Evolutionary conservation across 2,329 filamentous ascomycete genomes (phyloP), one percentile per base, ranked within the genome.

Genomic region (Sarocladiaceae sp.): DNA sequence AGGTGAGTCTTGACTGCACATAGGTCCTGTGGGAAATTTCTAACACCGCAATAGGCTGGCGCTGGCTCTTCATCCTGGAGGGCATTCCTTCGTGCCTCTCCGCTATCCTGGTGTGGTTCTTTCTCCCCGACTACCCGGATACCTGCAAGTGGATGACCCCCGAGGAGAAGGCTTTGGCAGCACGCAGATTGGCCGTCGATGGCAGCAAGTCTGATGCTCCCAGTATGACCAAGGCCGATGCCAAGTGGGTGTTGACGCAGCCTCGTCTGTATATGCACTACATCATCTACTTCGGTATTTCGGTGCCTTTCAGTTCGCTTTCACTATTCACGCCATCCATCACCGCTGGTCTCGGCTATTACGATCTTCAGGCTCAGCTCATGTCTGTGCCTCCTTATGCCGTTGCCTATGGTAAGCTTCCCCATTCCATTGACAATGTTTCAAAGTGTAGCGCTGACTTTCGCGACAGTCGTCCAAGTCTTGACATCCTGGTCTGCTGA

Each of bases 181-280:
- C 64, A 0, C 62, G 60, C 20, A 64, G 74, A 7, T 56, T 76
- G 2, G 60, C 59, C 7, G 56, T 69, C 13, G 69, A 73, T 46
- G 71, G 71, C 26, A 66, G 67, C 51, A 69, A 76, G 51, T 81
- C 83, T 65, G 69, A 72, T 2, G 82, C 88, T 58, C 75, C 81
- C 10, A 74, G 71, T 53, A 78, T 83, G 58, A 85, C 79, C 0
- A 80, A 85, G 63, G 72, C 70, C 23, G 87, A 90, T 57, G 87
- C 83, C 70, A 86, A 82, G 59, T 76, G 81, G 18, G 88, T 82
- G 56, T 69, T 82, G 1, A 82, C 81, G 46, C 83, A 82, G 60
- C 77, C 82, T 63, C 78, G 78, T 3, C 76, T 89, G 52, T 90
- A 88, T 60, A 82, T 83, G 1, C 74, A 82, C 44, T 86, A 86